Evolutionary conservation across 148 eudicot genomes (phyloP).

Genomic region (Beta vulgaris): DNA sequence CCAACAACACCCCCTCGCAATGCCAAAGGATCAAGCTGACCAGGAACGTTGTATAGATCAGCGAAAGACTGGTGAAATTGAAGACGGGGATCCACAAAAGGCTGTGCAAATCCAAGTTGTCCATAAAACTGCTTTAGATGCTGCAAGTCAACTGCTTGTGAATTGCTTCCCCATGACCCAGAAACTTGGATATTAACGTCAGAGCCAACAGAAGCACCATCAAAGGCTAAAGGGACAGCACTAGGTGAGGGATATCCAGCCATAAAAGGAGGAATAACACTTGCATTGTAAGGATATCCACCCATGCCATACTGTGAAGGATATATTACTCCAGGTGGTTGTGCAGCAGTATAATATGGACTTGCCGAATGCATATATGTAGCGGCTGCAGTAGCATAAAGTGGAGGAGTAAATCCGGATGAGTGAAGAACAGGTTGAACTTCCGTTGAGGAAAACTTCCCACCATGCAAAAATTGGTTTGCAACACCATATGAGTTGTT

Average conservation of each 20-base stretch:
- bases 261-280: slow-evolving; percentile 52
- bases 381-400: slow-evolving; percentile 58
- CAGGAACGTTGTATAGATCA: slow-evolving; percentile 47
- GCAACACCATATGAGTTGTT: slow-evolving; percentile 34
- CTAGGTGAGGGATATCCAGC: slow-evolving; percentile 60
- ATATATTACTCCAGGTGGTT: slow-evolving; percentile 50
- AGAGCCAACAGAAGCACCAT: slow-evolving; percentile 40
- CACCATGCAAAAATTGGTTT: slow-evolving; percentile 43
- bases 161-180: slow-evolving; percentile 46
- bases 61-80: slow-evolving; percentile 49
- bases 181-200: slow-evolving; percentile 46
- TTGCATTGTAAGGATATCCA: slow-evolving; percentile 53
- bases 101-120: slow-evolving; percentile 46
- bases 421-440: slow-evolving; percentile 62
- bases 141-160: slow-evolving; percentile 48
- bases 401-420: slow-evolving; percentile 60
- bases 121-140: slow-evolving; percentile 50
- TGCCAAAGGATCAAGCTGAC: slow-evolving; percentile 46
- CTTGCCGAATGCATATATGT: slow-evolving; percentile 57
- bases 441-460: slow-evolving; percentile 43
- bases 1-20: slow-evolving; percentile 38
- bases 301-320: slow-evolving; percentile 59
- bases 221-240: slow-evolving; percentile 51
- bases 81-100: slow-evolving; percentile 49
- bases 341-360: slow-evolving; percentile 51